These are phyloP conservation scores for Microbotryum saponariae DNA, from an alignment of 1,284 basidiomycete species.

Conservation along the genomic window DNA sequence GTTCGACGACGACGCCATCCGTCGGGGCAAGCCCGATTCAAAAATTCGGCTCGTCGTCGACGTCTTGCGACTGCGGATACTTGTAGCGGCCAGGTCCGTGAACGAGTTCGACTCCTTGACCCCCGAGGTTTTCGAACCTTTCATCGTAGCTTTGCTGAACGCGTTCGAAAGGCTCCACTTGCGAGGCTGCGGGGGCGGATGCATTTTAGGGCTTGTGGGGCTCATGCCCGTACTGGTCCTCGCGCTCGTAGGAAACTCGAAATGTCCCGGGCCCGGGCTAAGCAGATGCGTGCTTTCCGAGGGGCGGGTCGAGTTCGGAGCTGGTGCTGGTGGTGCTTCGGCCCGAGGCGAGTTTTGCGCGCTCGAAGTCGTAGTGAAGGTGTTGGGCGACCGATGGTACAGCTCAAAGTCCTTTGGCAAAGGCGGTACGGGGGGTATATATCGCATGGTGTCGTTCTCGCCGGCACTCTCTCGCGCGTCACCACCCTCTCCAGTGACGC, in stretches of 20 bases:
- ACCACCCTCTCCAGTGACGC: conserved; percentile 50
- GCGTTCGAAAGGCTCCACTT: conserved; percentile 94
- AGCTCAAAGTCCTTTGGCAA: conserved; percentile 79
- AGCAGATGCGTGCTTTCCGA: conserved; percentile 25
- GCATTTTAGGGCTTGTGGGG: conserved; percentile 51
- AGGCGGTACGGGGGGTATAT: conserved; percentile 80
- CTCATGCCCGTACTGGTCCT: conserved; percentile 18
- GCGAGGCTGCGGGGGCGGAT: conserved; percentile 10
- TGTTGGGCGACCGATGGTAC: conserved; percentile 21
- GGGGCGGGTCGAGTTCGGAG: conserved; percentile 21
- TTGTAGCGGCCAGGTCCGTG: conserved; percentile 37
- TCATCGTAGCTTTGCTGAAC: conserved; percentile 46
- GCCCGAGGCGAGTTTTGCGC: conserved; percentile 43
- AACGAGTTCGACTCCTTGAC: conserved; percentile 38
- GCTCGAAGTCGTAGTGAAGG: conserved; percentile 38
- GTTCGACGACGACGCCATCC: conserved; percentile 32
- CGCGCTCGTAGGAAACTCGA: conserved; percentile 9
- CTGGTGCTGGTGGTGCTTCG: conserved; percentile 27
- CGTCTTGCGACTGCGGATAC: conserved; percentile 59
- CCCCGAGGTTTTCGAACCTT: conserved; percentile 53
- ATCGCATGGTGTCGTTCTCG: background rate
- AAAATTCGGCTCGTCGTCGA: conserved; percentile 60
- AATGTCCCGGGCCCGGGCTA: conserved; percentile 12
- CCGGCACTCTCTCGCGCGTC: conserved; percentile 34
- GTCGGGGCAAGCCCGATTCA: conserved; percentile 36